phyloP scores from a whole-genome alignment of 768 basidiomycete genomes.

The Royoungia palumana region DNA sequence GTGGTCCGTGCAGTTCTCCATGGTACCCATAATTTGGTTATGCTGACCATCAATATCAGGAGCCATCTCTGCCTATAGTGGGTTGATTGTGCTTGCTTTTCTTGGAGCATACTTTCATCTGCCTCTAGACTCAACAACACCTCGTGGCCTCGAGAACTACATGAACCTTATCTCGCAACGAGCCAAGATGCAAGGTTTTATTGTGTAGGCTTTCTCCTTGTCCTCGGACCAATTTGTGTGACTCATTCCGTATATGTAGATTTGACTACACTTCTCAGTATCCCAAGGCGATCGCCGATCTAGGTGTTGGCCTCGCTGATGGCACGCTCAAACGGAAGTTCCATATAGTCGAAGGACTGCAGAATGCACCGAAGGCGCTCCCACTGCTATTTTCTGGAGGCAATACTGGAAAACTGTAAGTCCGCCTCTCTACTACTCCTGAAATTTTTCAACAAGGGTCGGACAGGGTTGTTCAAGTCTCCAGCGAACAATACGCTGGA shows the following conservation, averaged over 20 bases:
- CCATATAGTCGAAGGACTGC: constrained; percentile 73
- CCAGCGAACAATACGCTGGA: constrained; percentile 33
- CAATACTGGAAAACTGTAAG: constrained; percentile 76
- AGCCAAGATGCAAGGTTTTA: constrained; percentile 80
- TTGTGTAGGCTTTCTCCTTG: constrained; percentile 51
- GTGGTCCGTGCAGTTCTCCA: constrained; percentile 54
- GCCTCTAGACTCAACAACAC: constrained; percentile 49
- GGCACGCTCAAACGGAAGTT: constrained; percentile 79
- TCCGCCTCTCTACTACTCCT: background rate
- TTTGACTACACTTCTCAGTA: constrained; percentile 71
- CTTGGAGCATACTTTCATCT: background rate
- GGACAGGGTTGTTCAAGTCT: constrained; percentile 56
- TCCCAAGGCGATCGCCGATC: constrained; percentile 52
- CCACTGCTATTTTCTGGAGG: constrained; percentile 70
- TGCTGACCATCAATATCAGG: constrained; percentile 40
- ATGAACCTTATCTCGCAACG: constrained; percentile 69
- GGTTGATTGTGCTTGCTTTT: constrained; percentile 22
- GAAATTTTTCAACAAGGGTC: constrained; percentile 4
- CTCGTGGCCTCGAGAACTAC: constrained; percentile 67
- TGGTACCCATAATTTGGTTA: background rate
- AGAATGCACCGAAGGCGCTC: constrained; percentile 68
- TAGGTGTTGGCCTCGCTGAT: constrained; percentile 54
- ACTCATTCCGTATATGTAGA: constrained; percentile 38
- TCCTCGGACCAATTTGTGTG: no score
- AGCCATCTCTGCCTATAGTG: constrained; percentile 84